Conservation (phyloP, 306 rosid species). For the Fragaria iinumae region DNA sequence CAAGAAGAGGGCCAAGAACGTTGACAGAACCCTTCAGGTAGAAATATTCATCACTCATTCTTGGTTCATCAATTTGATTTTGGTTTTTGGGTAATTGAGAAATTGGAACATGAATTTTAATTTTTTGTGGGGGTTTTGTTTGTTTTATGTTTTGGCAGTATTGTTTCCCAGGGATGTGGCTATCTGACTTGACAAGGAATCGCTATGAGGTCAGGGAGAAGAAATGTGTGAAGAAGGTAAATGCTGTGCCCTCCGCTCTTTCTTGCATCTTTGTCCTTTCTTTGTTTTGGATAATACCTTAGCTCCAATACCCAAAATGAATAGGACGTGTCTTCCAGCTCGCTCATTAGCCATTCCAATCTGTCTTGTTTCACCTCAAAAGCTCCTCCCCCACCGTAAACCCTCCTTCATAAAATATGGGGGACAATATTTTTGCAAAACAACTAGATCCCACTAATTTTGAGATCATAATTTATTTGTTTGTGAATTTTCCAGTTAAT, state of each 20-base stretch:
- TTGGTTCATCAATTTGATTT: not conserved
- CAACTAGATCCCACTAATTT: conserved; percentile 2
- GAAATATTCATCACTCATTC: not conserved
- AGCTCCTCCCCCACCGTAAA: not conserved
- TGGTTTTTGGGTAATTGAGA: not conserved
- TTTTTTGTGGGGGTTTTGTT: not conserved
- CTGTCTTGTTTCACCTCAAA: not conserved
- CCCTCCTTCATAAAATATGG: not conserved
- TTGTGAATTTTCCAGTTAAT: not conserved
- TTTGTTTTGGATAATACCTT: not conserved
- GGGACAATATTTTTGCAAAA: not conserved
- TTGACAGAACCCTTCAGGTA: conserved; percentile 66
- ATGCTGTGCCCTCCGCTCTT: conserved; percentile 12
- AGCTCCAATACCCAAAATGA: conserved; percentile 1
- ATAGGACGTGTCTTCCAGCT: conserved; percentile 1
- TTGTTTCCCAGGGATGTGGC: conserved; percentile 81
- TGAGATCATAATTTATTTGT: not conserved
- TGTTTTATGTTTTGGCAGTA: conserved; percentile 41
- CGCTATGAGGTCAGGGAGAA: conserved; percentile 79
- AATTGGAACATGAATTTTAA: not conserved
- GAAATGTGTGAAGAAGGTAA: conserved; percentile 72
- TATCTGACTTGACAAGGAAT: conserved; percentile 66
- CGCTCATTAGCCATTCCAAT: not conserved
- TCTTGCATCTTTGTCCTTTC: not conserved
- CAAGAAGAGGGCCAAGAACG: conserved; percentile 72